Base-by-base conservation (phyloP, 1,139 yeast genomes). In the Protomyces arabidopsidicola region DNA sequence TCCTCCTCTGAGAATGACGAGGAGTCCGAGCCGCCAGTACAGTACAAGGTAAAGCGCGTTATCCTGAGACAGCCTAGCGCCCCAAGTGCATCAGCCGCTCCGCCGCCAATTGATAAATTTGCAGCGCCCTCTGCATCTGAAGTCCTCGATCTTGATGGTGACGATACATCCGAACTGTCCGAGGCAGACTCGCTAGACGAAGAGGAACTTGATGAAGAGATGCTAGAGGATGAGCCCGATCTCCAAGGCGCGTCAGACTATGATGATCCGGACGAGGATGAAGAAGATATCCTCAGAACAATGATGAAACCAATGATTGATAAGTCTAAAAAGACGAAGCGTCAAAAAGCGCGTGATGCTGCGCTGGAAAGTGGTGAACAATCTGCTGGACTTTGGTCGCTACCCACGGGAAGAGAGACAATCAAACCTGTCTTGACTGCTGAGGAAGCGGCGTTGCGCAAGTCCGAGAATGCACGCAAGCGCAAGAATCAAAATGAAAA, bases 391-490 rank as follows among this genome's bases (percentile, higher is more conserved):
- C 71, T 16, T 68, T 72, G 58, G 69, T 70, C 42, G 71, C 76
- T 36, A 75, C 77, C 6, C 74, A 75, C 60, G 59, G 71, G 39
- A 69, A 74, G 24, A 71, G 73, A 48, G 72, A 75, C 72, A 75
- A 76, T 1, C 73, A 83, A 82, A 71, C 77, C 78, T 63, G 77
- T 77, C 3, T 81, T 88, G 65, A 86, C 96, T 0, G 97, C 86
- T 65, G 97, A 93, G 72, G 96, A 91, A 74, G 81, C 85, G 50
- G 89, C 89, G 45, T 75, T 90, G 66, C 81, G 90, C 52, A 85
- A 90, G 68, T 91, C 95, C 0, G 98, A 93, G 72, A 86, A 84
- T 71, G 93, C 97, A 0, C 82, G 98, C 70, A 84, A 91, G 73
- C 81, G 98, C 68, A 88, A 88, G 73, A 93, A 93, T 72, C 82